Evolutionary conservation across 2,329 filamentous ascomycete species (phyloP), one percentile per base, ranked within the genome.

Genomic region (Aspergillus awamori): DNA sequence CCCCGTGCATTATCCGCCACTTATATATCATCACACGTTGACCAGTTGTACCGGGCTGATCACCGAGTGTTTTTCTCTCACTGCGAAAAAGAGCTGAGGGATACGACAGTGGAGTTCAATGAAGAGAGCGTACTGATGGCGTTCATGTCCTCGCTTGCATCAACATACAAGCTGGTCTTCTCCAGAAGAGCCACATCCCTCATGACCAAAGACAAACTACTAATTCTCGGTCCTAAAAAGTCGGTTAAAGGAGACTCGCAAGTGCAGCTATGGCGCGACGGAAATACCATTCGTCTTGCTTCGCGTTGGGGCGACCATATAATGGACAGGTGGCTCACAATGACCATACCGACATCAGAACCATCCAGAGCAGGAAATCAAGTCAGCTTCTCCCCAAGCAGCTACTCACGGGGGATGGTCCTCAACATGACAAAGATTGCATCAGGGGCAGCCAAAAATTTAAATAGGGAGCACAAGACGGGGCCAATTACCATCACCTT

Each of bases 1-100:
- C 70, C 69, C 2, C 61, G 62, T 20, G 60, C 71, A 13, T 69
- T 68, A 24, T 68, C 63, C 58, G 67, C 69, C 17, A 68, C 73
- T 24, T 75, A 75, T 49, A 64, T 74, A 22, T 75, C 72, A 10
- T 68, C 67, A 1, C 72, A 73, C 22, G 67, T 71, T 7, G 70
- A 74, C 26, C 65, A 70, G 45, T 57, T 75, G n/a, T 74, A 69
- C 38, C 63, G 53, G 6, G 64, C 67, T 17, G 67, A 70, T 17
- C 47, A 38, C 3, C 65, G 63, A 1, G 72, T 72, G 2, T 57
- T 43, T 7, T 74, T 74, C 54, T 73, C 72, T 8, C 70, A 72
- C 45, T 72, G 70, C 58, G 69, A 74, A 28, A 74, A 72, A 43
- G 69, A 63, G 28, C 51, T 64, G 1, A 61, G 53, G 2, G 55